Evolutionary conservation across 176 grass and related monocot genomes (phyloP), one percentile per base, ranked within the genome.

Genomic region (Carex scoparia): DNA sequence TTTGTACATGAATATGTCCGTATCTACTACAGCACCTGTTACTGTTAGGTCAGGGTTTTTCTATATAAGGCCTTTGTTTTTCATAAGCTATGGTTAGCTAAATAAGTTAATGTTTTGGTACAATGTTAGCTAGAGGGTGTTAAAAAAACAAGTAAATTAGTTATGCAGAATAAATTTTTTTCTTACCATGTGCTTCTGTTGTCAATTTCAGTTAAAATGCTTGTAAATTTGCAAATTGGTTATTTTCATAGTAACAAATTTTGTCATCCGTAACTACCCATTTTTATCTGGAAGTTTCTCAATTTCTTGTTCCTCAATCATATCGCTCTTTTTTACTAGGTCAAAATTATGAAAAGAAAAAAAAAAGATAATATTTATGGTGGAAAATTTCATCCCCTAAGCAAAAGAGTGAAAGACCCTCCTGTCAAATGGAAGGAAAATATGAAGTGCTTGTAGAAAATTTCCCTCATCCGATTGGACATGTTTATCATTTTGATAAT

Each of bases 11-110:
- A 82, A 65, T 49, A 81, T 81, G 33, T 13, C 32, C 79, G 40
- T 74, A 74, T 74, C 70, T 74, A 51, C 70, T 51, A 48, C 56
- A 78, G 51, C 62, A 75, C 46, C 71, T 54, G 71, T 74, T 74
- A 74, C 2, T 23, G 23, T 35, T 40, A 46, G 72, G 72, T 76
- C 71, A 48, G 31, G 61, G 3, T 55, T 83, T 66, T 68, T 82
- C 60, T 82, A 82, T 63, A 64, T 65, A 82, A 19, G 79, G 79
- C 56, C 12, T 55, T 83, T 83, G 81, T 65, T 69, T 60, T 33
- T 81, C 11, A 18, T 69, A 16, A 53, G 7, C 18, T 69, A 55
- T 83, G 27, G 62, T 53, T 83, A 64, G 81, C 64, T 61, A 55
- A 83, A 55, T 69, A 67, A 16, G 62, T 69, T 83, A 9, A 32